Percentiles rank a stretch among this genome's conserved stretches.
Evolutionary conservation across 2,329 filamentous ascomycete species (phyloP).

Genomic region (Truncatella angustata): DNA sequence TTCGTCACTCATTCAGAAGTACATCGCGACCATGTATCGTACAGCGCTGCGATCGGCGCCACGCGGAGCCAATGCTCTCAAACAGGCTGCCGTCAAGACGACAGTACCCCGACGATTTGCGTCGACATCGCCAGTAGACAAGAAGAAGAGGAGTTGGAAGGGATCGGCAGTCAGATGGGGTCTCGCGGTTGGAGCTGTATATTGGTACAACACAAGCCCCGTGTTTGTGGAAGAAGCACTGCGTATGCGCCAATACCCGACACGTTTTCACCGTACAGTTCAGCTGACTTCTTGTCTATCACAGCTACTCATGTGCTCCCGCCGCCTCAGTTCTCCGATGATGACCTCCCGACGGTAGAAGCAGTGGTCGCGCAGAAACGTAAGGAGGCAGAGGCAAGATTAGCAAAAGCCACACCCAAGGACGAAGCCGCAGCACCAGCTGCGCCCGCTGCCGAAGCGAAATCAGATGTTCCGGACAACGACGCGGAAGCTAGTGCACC

Average conservation of each 20-base stretch:
- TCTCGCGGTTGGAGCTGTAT: slow-evolving; percentile 72
- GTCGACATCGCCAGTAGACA: slow-evolving; percentile 57
- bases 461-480: slow-evolving; percentile 20
- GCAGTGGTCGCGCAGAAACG: slow-evolving; percentile 65
- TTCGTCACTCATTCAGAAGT: slow-evolving; percentile 8
- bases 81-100: slow-evolving; percentile 34
- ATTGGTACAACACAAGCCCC: slow-evolving; percentile 91
- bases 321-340: slow-evolving; percentile 53
- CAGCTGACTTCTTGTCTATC: slow-evolving; percentile 2
- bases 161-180: slow-evolving; percentile 71
- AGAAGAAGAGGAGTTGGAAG: slow-evolving; percentile 80
- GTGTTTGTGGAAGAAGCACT: slow-evolving; percentile 81
- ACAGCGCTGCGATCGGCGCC: slow-evolving; percentile 47
- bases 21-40: slow-evolving; percentile 46
- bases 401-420: slow-evolving; percentile 25
- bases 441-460: slow-evolving; percentile 24
- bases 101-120: slow-evolving; percentile 48
- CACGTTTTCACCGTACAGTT: neutral
- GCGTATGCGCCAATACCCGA: slow-evolving; percentile 51
- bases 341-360: slow-evolving; percentile 63
- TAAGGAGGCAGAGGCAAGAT: slow-evolving; percentile 39
- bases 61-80: slow-evolving; percentile 40
- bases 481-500: slow-evolving; percentile 19
- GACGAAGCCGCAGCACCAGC: slow-evolving; percentile 17
- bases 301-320: slow-evolving; percentile 34